Percentiles rank a stretch among this genome's conserved stretches.
Evolutionary conservation across 2,329 filamentous ascomycete species (phyloP).

Genomic region (Fusarium lateritium): DNA sequence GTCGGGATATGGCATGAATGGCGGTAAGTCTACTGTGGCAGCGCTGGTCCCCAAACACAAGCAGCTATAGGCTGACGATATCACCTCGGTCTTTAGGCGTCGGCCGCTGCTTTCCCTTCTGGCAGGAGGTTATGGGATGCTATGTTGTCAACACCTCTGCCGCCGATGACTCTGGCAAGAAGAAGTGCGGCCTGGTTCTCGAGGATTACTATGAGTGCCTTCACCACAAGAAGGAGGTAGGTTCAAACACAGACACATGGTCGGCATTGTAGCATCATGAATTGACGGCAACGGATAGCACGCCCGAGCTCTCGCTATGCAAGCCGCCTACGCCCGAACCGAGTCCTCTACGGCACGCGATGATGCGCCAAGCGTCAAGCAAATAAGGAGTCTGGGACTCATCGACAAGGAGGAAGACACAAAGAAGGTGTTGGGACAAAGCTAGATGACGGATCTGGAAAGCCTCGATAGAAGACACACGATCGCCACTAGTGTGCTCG

Average conservation of each 20-base stretch:
- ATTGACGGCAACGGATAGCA: conserved; percentile 67
- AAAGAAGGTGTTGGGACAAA: conserved; percentile 68
- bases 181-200: conserved; percentile 86
- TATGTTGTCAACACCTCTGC: conserved; percentile 93
- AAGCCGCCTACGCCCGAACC: conserved; percentile 87
- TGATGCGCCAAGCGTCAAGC: conserved; percentile 83
- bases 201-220: conserved; percentile 99
- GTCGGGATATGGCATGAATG: conserved; percentile 86
- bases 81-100: conserved; percentile 61
- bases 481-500: conserved; percentile 14
- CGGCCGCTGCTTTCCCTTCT: conserved; percentile 96
- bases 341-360: conserved; percentile 83
- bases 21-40: conserved; percentile 70
- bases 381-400: conserved; percentile 90
- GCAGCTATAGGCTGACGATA: conserved; percentile 43
- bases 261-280: neutral
- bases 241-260: conserved; percentile 49
- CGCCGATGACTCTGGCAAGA: conserved; percentile 84
- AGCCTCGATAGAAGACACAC: conserved; percentile 23
- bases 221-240: conserved; percentile 98
- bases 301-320: conserved; percentile 82
- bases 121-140: conserved; percentile 98
- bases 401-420: conserved; percentile 87
- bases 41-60: neutral
- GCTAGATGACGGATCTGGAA: conserved; percentile 35